Conservation (phyloP, 495 filamentous ascomycete genomes). For the Glonium stellatum region DNA sequence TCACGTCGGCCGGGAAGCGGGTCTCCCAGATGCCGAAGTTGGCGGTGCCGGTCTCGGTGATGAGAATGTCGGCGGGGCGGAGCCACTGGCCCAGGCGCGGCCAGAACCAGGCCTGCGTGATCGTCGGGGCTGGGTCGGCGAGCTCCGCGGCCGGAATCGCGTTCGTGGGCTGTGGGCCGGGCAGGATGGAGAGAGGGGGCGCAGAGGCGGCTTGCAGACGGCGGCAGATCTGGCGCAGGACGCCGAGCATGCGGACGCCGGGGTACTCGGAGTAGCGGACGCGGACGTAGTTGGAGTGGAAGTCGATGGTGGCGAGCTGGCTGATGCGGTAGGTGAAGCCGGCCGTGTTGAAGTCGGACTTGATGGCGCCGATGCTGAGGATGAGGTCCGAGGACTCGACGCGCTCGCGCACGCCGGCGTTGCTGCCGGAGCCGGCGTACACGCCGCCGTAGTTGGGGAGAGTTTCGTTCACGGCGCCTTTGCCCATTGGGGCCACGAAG, state of each 20-base stretch:
- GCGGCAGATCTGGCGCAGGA: slow-evolving; percentile 65
- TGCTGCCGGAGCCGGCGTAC: slow-evolving; percentile 76
- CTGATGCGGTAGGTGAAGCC: slow-evolving; percentile 83
- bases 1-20: slow-evolving; percentile 67
- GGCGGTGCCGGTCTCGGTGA: slow-evolving; percentile 84
- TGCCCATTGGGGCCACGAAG: slow-evolving; percentile 89
- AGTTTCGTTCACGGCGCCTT: slow-evolving; percentile 76
- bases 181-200: too few relatives aligned
- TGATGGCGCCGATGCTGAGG: slow-evolving; percentile 72
- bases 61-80: slow-evolving; percentile 65
- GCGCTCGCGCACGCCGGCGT: slow-evolving; percentile 58
- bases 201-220: slow-evolving; percentile 42
- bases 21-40: slow-evolving; percentile 91
- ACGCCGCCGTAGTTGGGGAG: slow-evolving; percentile 74
- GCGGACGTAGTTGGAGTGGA: slow-evolving; percentile 69
- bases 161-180: too few relatives aligned
- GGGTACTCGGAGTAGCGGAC: slow-evolving; percentile 62
- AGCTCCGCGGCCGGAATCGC: slow-evolving; percentile 48
- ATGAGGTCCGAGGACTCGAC: slow-evolving; percentile 80
- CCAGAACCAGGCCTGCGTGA: slow-evolving; percentile 87
- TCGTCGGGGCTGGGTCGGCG: slow-evolving; percentile 44
- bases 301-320: slow-evolving; percentile 78
- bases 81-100: slow-evolving; percentile 72
- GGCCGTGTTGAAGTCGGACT: slow-evolving; percentile 85
- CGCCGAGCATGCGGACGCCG: slow-evolving; percentile 74